Evolutionary conservation across 257 asterid species (phyloP).

Genomic region (Nicotiana tomentosiformis): DNA sequence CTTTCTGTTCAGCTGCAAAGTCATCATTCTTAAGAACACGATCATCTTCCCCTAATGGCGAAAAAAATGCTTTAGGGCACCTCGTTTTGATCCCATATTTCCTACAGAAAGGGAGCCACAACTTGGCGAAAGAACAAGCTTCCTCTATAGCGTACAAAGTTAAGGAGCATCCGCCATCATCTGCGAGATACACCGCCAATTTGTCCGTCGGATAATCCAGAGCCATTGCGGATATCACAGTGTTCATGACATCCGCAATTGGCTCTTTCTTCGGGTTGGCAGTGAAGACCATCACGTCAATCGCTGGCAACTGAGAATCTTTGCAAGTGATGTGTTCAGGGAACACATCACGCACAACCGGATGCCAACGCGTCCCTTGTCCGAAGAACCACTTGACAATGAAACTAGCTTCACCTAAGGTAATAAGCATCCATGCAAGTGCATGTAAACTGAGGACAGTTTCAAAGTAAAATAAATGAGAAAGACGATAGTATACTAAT

Average conservation of each 20-base stretch:
- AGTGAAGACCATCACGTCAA: conserved; percentile 61
- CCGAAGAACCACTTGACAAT: conserved; percentile 50
- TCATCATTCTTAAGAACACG: not conserved
- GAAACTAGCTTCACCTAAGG: conserved; percentile 27
- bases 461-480: not conserved
- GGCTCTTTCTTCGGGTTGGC: conserved; percentile 64
- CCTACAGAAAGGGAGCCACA: conserved; percentile 60
- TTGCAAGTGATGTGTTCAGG: conserved; percentile 38
- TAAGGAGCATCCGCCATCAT: conserved; percentile 48
- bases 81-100: conserved; percentile 35
- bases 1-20: conserved; percentile 18
- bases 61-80: conserved; percentile 48
- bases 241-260: conserved; percentile 51
- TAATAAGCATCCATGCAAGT: conserved; percentile 13
- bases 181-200: conserved; percentile 53
- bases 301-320: conserved; percentile 31
- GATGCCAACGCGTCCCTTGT: conserved; percentile 44
- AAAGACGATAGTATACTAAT: not conserved
- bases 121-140: conserved; percentile 38
- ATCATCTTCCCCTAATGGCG: conserved; percentile 11
- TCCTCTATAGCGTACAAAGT: conserved; percentile 29
- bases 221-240: conserved; percentile 68
- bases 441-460: not conserved
- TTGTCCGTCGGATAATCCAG: conserved; percentile 58
- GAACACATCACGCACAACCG: conserved; percentile 30